A percentile compares a stretch with the other conserved stretches of the same genome.
phyloP scores from a whole-genome alignment of 257 asterid genomes.

The Solanum gracilifrons region DNA sequence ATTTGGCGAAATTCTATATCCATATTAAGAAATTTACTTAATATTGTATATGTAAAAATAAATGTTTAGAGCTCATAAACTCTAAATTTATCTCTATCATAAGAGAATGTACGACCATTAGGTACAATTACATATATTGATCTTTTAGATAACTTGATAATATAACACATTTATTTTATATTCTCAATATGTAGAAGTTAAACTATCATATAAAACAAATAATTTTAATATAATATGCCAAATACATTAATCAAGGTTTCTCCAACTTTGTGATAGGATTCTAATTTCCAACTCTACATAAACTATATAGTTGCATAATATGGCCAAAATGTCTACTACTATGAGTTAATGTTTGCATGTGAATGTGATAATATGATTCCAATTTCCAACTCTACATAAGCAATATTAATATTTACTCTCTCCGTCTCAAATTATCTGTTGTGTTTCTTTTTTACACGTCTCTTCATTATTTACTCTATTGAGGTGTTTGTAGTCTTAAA shows the following conservation, averaged over 20 bases:
- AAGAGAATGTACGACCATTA: not conserved
- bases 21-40: not conserved
- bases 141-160: not conserved
- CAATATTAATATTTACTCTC: not conserved
- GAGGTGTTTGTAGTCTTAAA: not conserved
- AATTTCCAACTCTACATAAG: not conserved
- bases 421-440: not conserved
- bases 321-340: not conserved
- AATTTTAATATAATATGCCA: not conserved
- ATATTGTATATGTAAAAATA: not conserved
- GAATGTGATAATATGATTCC: not conserved
- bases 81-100: not conserved
- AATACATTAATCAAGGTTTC: not conserved
- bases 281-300: not conserved
- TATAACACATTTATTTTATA: not conserved
- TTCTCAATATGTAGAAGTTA: not conserved
- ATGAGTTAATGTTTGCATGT: not conserved
- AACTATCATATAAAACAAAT: not conserved
- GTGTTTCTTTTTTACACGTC: not conserved
- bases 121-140: not conserved
- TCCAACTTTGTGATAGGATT: not conserved
- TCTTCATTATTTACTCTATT: not conserved
- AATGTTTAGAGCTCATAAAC: not conserved
- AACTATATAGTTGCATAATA: not conserved
- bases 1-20: not conserved